Base-by-base conservation (phyloP, 495 filamentous ascomycete genomes). In the Neurospora sp. region DNA sequence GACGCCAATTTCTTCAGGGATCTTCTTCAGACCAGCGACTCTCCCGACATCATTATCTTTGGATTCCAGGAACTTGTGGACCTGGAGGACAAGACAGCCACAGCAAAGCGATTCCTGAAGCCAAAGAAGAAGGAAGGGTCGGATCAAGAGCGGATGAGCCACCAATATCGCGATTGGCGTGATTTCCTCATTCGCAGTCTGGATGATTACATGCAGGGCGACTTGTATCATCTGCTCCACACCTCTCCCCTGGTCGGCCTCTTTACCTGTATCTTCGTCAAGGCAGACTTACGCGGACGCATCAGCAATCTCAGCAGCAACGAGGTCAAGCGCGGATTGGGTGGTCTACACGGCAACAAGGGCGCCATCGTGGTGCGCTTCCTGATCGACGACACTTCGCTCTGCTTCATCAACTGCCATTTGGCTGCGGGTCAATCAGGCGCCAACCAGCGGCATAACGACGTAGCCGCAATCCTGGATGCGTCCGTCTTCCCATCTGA, bases 351-450 rank as follows among this genome's bases (percentile, higher is more conserved):
- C 77, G 96, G 96, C 0, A 99, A 99, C 82, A 99, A 99, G 86
- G 94, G 94, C 71, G 95, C 95, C n/a, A 87, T 99, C 69, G 84
- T 98, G 70, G 83, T 97, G 40, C 93, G 96, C 38, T 96, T 99
- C 78, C 83, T 94, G 70, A 82, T 99, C 0, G 96, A 99, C 74
- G 94, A 98, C 77, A 94, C 89, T 69, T 97, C 94, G 2, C 81
- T 99, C 44, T 98, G 96, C 82, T 96, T 99, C 81, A 89, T 98
- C 79, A 99, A 99, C 77, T 99, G 96, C 79, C 96, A 99, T 87
- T 86, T 99, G 70, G 96, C 96, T 16, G 96, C 96, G 1, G 96
- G 96, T 4, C 96, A 98, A 81, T 90, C 91, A 0, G 91, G 94
- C 73, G 97, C 95, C 1, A 90, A 91, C 41, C 87, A 95, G 75